These are phyloP conservation scores for Penstemon barbatus DNA, from an alignment of 257 asterid species.

Conservation along the genomic window DNA sequence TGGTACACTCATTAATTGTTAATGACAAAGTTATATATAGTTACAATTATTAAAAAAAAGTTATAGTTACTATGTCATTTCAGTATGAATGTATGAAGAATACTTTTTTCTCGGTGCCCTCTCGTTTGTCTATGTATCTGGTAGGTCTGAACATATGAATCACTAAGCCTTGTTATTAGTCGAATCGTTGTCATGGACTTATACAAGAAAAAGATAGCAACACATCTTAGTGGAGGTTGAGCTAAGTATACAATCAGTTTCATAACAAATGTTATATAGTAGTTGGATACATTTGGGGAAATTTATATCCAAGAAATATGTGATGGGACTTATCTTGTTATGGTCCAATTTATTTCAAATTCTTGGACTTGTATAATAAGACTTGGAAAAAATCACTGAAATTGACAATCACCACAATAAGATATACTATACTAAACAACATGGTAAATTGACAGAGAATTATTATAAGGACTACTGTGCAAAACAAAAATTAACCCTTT, in stretches of 20 bases:
- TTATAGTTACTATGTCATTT: too few relatives aligned
- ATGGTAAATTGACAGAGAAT: not conserved
- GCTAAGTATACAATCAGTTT: slow-evolving; percentile 14
- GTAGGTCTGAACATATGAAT: not conserved
- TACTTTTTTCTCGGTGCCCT: not conserved
- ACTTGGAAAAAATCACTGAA: not conserved
- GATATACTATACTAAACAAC: not conserved
- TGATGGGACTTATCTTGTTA: not conserved
- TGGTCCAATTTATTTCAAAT: slow-evolving; percentile 18
- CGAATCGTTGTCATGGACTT: slow-evolving; percentile 27
- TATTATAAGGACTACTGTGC: not conserved
- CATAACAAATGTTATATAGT: slow-evolving; percentile 4
- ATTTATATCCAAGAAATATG: slow-evolving; percentile 24
- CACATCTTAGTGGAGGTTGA: slow-evolving; percentile 30
- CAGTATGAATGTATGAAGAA: too few relatives aligned
- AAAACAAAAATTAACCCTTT: not conserved
- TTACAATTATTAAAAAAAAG: too few relatives aligned
- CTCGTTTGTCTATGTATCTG: not conserved
- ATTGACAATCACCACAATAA: not conserved
- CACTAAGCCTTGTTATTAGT: too few relatives aligned
- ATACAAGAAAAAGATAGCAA: slow-evolving; percentile 25
- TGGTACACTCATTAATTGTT: too few relatives aligned
- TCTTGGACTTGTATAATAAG: not conserved
- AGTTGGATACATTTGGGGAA: slow-evolving; percentile 13
- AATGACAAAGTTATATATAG: too few relatives aligned